These are phyloP conservation scores for Ligustrum vulgare DNA, from an alignment of 257 asterid species.

Conservation along the genomic window DNA sequence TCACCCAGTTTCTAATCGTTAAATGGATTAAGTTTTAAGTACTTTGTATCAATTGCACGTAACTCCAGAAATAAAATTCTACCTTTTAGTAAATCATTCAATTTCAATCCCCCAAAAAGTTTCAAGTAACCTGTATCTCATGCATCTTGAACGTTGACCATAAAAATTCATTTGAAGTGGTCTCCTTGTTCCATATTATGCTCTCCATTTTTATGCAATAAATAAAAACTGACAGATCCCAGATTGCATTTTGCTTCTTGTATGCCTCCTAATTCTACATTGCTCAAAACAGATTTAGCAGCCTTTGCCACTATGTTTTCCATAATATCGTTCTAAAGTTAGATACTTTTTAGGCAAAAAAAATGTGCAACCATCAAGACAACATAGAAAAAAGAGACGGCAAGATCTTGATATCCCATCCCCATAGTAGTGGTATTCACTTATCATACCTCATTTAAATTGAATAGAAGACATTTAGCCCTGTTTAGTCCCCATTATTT, in stretches of 20 bases:
- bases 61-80: background rate
- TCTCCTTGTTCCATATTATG: background rate
- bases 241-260: background rate
- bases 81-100: background rate
- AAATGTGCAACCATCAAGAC: background rate
- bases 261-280: background rate
- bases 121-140: background rate
- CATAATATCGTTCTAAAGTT: background rate
- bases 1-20: background rate
- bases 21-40: background rate
- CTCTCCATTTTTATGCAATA: background rate
- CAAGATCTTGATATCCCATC: background rate
- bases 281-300: conserved; percentile 9
- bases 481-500: too few relatives aligned
- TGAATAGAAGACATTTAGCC: background rate
- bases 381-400: background rate
- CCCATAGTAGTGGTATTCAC: background rate
- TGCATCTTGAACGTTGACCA: background rate
- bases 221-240: background rate
- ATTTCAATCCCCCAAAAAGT: background rate
- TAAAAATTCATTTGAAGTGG: background rate
- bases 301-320: background rate
- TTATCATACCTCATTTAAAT: background rate
- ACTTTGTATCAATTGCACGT: background rate
- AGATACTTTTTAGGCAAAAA: background rate